These are phyloP conservation scores for Taxillus chinensis DNA, from an alignment of 164 flowering plant genomes.

Conservation along the genomic window DNA sequence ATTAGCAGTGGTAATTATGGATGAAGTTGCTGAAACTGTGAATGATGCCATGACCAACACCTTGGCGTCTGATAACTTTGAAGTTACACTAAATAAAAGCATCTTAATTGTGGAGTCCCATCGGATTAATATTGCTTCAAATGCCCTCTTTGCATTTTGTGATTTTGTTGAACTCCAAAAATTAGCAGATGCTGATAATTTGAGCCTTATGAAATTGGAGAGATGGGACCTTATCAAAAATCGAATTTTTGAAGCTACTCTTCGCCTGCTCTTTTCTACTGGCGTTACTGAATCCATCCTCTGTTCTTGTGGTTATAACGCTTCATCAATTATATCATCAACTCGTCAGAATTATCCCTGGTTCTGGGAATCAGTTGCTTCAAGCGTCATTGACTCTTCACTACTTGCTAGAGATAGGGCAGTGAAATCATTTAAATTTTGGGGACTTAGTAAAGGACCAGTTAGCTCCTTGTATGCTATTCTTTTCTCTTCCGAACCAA, in stretches of 20 bases:
- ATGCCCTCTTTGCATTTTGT: slow-evolving; percentile 44
- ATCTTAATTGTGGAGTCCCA: slow-evolving; percentile 23
- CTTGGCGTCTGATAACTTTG: slow-evolving; percentile 24
- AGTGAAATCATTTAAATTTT: slow-evolving; percentile 60
- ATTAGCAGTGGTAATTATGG: slow-evolving; percentile 65
- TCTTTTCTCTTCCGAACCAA: slow-evolving; percentile 59
- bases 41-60: slow-evolving; percentile 28
- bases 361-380: slow-evolving; percentile 81
- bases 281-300: slow-evolving; percentile 75
- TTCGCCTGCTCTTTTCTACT: slow-evolving; percentile 77
- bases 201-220: slow-evolving; percentile 24
- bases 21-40: slow-evolving; percentile 72
- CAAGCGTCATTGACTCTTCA: slow-evolving; percentile 49
- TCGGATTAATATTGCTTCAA: slow-evolving; percentile 38
- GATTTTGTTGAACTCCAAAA: slow-evolving; percentile 22
- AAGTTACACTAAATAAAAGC: slow-evolving; percentile 20
- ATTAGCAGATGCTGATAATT: slow-evolving; percentile 19
- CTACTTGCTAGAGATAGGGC: slow-evolving; percentile 51
- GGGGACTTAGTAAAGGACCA: slow-evolving; percentile 82
- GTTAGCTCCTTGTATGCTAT: slow-evolving; percentile 78
- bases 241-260: slow-evolving; percentile 56
- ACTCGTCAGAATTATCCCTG: slow-evolving; percentile 33
- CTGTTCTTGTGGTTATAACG: slow-evolving; percentile 31
- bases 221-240: slow-evolving; percentile 44
- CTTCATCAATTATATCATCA: slow-evolving; percentile 49